Base-by-base conservation (phyloP, 2,329 filamentous ascomycete species). In the Scedosporium boydii region DNA sequence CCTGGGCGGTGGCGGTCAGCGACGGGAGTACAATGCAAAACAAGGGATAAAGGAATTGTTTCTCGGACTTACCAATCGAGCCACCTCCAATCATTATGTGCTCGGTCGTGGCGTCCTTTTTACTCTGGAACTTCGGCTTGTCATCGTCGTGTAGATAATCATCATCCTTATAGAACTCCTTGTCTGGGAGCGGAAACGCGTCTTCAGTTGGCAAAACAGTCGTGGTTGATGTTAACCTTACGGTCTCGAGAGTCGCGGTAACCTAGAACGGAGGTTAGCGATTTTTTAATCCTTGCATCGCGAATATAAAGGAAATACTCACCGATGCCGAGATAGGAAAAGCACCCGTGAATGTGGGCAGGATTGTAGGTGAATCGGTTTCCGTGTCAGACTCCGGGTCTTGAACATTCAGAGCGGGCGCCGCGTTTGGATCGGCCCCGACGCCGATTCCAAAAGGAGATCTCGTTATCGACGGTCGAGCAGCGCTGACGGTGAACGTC, bases 11-110 rank as follows among this genome's bases (percentile, higher is more conserved):
- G 29, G 23, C 6, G 34, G 29, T 61, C 21, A 61, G 48, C 7
- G 18, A n/a, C 16, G 7, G 4, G 23, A n/a, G 4, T 2, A 10
- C 16, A 42, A 58, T 34, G n/a, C 1, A 9, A 12, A 9, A 58
- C 29, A n/a, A 16, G 29, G 16, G 16, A 10, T 6, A 18, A 29
- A n/a, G 6, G 10, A n/a, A 41, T 18, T 23, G 12, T 21, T 14
- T 7, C 2, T 21, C 26, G 4, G 6, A 41, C 68, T 67, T 67
- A 75, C 73, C 73, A 62, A 75, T 72, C 14, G 73, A 68, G 6
- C 73, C 74, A 21, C 69, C 70, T 27, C 72, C 72, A 58, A 75
- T 71, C 41, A 75, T 67, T 16, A 71, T 68, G 38, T 72, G 71
- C 58, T 73, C 70, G 9, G 70, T 27, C 62, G 58, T 7, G 48